phyloP scores from a whole-genome alignment of 179 eudicot species.

The Kewa caespitosa region DNA sequence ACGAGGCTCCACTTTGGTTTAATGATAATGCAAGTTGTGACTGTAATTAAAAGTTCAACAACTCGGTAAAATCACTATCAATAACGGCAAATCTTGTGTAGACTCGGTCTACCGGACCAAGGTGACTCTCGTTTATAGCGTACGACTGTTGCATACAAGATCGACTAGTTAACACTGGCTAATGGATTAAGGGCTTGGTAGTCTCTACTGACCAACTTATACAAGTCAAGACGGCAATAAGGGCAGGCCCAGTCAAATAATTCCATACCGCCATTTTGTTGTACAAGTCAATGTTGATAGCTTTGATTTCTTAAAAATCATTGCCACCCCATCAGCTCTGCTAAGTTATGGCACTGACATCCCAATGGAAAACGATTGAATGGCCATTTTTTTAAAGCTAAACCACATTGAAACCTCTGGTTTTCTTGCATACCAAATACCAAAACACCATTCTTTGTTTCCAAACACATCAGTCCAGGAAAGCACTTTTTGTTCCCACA shows the following conservation, averaged over 20 bases:
- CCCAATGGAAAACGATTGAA: constrained; percentile 7
- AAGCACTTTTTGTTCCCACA: constrained; percentile 27
- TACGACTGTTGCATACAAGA: neutral
- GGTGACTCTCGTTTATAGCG: neutral
- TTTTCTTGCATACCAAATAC: neutral
- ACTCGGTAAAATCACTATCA: too few species aligned
- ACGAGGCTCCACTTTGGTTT: too few species aligned
- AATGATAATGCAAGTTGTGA: too few species aligned
- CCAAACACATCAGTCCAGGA: constrained; percentile 26
- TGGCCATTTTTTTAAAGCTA: neutral
- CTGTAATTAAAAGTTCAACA: too few species aligned
- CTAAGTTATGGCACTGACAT: constrained; percentile 4
- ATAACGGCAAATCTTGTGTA: neutral
- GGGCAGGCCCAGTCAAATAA: constrained; percentile 31
- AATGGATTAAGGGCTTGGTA: constrained; percentile 19
- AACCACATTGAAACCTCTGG: constrained; percentile 10
- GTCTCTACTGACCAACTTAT: constrained; percentile 13
- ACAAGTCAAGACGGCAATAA: constrained; percentile 33
- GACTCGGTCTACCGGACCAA: neutral
- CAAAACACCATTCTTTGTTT: neutral
- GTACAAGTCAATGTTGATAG: constrained; percentile 28
- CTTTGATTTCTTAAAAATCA: too few species aligned
- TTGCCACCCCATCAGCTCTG: neutral
- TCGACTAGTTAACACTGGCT: constrained; percentile 3
- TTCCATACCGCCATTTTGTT: constrained; percentile 15